Evolutionary conservation across 2,329 filamentous ascomycete genomes (phyloP).

Genomic region (Sclerotinia minor): DNA sequence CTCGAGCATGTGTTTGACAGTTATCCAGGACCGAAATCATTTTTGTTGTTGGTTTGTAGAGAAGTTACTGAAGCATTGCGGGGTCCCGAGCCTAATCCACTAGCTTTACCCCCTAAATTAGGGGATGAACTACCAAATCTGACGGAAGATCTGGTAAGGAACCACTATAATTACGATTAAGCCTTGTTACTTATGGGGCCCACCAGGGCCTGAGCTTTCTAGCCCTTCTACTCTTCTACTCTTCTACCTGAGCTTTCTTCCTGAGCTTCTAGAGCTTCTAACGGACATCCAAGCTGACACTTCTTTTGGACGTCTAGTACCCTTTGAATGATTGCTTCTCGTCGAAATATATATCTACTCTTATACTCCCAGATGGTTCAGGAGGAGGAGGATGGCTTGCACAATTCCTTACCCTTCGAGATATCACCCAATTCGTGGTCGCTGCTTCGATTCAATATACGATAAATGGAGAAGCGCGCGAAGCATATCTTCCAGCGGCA

Average conservation of each 20-base stretch:
- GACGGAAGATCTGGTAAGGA: slow-evolving; percentile 44
- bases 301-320: slow-evolving; percentile 38
- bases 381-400: slow-evolving; percentile 42
- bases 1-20: slow-evolving; percentile 46
- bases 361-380: slow-evolving; percentile 40
- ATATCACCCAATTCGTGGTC: slow-evolving; percentile 45
- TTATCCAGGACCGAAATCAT: slow-evolving; percentile 45
- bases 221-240: not conserved
- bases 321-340: slow-evolving; percentile 44
- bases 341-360: slow-evolving; percentile 42
- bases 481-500: slow-evolving; percentile 42
- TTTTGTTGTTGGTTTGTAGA: slow-evolving; percentile 44
- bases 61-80: slow-evolving; percentile 44
- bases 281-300: not conserved
- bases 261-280: not conserved
- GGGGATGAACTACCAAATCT: slow-evolving; percentile 44
- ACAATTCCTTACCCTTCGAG: slow-evolving; percentile 45
- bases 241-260: not conserved
- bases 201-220: not conserved
- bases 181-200: slow-evolving; percentile 10
- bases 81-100: slow-evolving; percentile 41
- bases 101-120: slow-evolving; percentile 42
- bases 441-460: slow-evolving; percentile 45
- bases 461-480: slow-evolving; percentile 43
- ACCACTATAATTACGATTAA: not conserved